Conservation (phyloP, 805 yeast species). For the Kockiozyma suomiensis region DNA sequence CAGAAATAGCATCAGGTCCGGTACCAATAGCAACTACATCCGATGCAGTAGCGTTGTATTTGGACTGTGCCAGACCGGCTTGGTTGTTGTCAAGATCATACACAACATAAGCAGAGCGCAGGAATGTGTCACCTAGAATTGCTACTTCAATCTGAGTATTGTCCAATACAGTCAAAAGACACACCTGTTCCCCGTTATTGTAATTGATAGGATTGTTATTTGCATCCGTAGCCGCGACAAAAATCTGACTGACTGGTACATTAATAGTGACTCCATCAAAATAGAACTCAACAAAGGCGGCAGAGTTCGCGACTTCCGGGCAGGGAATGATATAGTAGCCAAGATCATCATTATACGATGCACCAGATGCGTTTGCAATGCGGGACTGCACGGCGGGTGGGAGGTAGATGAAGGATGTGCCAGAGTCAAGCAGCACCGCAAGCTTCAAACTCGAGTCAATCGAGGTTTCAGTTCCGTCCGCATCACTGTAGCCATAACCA, state of each 20-base stretch:
- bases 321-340: constrained; percentile 51
- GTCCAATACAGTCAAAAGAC: constrained; percentile 39
- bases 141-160: constrained; percentile 35
- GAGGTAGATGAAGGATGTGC: constrained; percentile 54
- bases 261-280: constrained; percentile 55
- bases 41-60: constrained; percentile 35
- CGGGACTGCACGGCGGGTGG: constrained; percentile 45
- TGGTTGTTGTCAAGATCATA: constrained; percentile 59
- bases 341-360: constrained; percentile 41
- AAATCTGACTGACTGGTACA: constrained; percentile 47
- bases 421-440: constrained; percentile 57
- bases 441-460: neutral
- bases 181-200: constrained; percentile 33
- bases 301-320: constrained; percentile 31
- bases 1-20: constrained; percentile 16
- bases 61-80: constrained; percentile 58
- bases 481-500: constrained; percentile 14
- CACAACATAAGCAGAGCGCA: constrained; percentile 56
- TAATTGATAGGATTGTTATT: constrained; percentile 24
- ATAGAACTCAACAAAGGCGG: constrained; percentile 46
- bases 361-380: constrained; percentile 42
- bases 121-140: constrained; percentile 57
- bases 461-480: neutral
- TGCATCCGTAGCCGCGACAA: constrained; percentile 21
- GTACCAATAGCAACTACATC: constrained; percentile 29